Base-by-base conservation (phyloP, 1,139 yeast genomes). In the Taphrina wiesneri region DNA sequence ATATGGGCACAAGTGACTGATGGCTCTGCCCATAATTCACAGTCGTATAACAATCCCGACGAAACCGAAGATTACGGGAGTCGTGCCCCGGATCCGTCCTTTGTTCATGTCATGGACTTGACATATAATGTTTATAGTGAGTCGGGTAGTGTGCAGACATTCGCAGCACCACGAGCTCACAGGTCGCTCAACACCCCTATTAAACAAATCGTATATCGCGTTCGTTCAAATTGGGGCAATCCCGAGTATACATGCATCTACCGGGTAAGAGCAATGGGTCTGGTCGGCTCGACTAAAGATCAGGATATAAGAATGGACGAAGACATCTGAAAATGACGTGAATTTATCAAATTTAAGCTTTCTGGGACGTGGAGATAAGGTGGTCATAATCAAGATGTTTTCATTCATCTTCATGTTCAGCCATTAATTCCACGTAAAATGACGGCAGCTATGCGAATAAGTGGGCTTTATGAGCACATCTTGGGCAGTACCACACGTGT, bases 181-280 rank as follows among this genome's bases (percentile, higher is more conserved):
- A 71, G 46, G 36, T 26, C 21, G 26, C 34, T 57, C 21, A 46
- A 47, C 19, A 43, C 57, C 13, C 67, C 71, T 3, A 65, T 74
- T 2, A 52, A 68, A 19, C 69, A 69, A 43, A 72, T 75, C 15
- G 69, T 69, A 23, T 73, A 71, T 49, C 66, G 67, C 36, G 70
- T 75, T 57, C 74, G 72, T 17, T 73, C 71, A 56, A 77, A 77
- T 63, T 76, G 78, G 77, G 79, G 79, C 1, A 70, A 72, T 63
- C 69, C 69, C 3, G 71, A 70, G 26, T 73, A 69, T 65, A 77
- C 78, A 4, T 76, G 79, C 65, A 62, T 77, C 3, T 77, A 77
- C 65, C 71, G 76, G 59, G 71, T 76, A 7, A 39, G 64, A 23
- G 64, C 64, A n/a, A 36, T 60, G 17, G 64, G 64, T 11, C 7